These are phyloP conservation scores for Stevia rebaudiana DNA, from an alignment of 140 eudicot genomes.

Conservation along the genomic window DNA sequence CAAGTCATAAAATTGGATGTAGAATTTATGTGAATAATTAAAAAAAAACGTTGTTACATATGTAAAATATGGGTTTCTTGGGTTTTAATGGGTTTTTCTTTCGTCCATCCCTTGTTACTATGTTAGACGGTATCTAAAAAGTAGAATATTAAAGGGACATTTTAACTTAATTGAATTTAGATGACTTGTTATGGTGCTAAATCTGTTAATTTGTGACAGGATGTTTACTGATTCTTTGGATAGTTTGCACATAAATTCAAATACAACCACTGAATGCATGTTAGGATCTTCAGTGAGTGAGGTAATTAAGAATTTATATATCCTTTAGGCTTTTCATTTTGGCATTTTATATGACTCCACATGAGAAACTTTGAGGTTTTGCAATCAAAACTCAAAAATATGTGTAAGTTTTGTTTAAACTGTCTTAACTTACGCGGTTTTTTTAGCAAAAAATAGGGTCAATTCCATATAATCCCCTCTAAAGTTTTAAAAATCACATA, in stretches of 20 bases:
- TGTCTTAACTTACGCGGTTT: too few relatives aligned
- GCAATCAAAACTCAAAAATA: not conserved
- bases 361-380: not conserved
- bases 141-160: not conserved
- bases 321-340: conserved; percentile 6
- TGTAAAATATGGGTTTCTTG: too few relatives aligned
- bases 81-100: too few relatives aligned
- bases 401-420: not conserved
- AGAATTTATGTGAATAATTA: too few relatives aligned
- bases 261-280: conserved; percentile 36
- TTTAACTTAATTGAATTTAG: not conserved
- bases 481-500: too few relatives aligned
- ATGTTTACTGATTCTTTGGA: conserved; percentile 91
- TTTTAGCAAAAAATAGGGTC: too few relatives aligned
- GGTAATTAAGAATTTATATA: conserved; percentile 33
- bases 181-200: conserved; percentile 4
- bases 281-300: conserved; percentile 59
- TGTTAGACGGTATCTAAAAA: not conserved
- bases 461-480: too few relatives aligned
- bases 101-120: too few relatives aligned
- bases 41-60: too few relatives aligned
- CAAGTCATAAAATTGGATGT: too few relatives aligned
- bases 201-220: conserved; percentile 33
- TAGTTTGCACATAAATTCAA: conserved; percentile 47
- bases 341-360: not conserved